Percentiles rank a stretch among this genome's conserved stretches.
Evolutionary conservation across 371 early-diverging fungal genomes (phyloP).

Genomic region (Ordospora colligata): DNA sequence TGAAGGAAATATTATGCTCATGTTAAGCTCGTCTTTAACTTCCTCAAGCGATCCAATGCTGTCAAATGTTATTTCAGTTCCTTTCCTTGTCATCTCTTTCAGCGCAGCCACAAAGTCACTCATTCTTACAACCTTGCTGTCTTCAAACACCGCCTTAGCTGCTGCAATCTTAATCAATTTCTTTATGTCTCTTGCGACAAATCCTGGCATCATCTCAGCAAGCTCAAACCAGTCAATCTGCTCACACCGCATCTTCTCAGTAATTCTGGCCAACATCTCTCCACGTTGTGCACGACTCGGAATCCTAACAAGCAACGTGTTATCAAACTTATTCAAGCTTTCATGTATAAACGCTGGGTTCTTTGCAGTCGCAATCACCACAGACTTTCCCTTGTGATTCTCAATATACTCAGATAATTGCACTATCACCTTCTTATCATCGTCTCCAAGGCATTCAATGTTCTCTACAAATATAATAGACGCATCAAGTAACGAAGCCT

Average conservation of each 20-base stretch:
- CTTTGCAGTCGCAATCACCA: constrained; percentile 43
- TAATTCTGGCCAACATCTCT: constrained; percentile 44
- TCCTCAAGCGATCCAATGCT: constrained; percentile 58
- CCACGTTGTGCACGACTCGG: constrained; percentile 47
- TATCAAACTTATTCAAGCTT: constrained; percentile 40
- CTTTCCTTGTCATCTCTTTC: constrained; percentile 43
- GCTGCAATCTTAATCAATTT: constrained; percentile 47
- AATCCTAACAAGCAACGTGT: constrained; percentile 54
- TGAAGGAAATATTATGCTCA: constrained; percentile 85
- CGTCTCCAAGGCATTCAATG: constrained; percentile 40
- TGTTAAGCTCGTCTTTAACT: constrained; percentile 65
- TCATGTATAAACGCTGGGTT: constrained; percentile 25
- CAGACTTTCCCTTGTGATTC: constrained; percentile 29
- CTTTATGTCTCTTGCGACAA: constrained; percentile 53
- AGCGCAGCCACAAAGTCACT: constrained; percentile 32
- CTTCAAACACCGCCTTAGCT: constrained; percentile 38
- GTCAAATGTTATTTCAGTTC: constrained; percentile 52
- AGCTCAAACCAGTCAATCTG: constrained; percentile 35
- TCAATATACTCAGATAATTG: constrained; percentile 49
- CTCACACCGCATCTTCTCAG: constrained; percentile 22
- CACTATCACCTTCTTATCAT: constrained; percentile 36
- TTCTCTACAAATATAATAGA: constrained; percentile 56
- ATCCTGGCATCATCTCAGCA: constrained; percentile 57
- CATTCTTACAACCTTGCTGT: constrained; percentile 8
- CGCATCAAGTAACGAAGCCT: constrained; percentile 30